These are phyloP conservation scores for Harringtonia aguacate DNA, from an alignment of 2,329 filamentous ascomycete species.

Conservation along the genomic window DNA sequence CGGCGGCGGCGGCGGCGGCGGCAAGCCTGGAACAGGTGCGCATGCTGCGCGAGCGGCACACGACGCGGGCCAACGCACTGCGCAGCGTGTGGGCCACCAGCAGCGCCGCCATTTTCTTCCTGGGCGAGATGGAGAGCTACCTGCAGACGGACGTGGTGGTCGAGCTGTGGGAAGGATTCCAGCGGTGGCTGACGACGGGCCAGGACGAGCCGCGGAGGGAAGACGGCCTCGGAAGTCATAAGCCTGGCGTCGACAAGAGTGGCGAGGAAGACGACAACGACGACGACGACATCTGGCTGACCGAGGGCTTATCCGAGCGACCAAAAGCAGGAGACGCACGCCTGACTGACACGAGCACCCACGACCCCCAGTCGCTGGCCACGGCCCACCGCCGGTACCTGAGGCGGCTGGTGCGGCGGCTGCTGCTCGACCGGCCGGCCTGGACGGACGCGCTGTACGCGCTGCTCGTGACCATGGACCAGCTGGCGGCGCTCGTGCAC, in stretches of 20 bases:
- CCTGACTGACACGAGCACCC: slow-evolving; percentile 7
- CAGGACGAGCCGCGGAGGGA: slow-evolving; percentile 18
- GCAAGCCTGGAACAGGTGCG: slow-evolving; percentile 29
- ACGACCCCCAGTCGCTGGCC: slow-evolving; percentile 76
- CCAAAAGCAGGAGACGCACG: background rate
- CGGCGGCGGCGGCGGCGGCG: slow-evolving; percentile 46
- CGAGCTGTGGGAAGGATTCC: slow-evolving; percentile 70
- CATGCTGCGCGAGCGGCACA: slow-evolving; percentile 53
- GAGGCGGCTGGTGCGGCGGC: slow-evolving; percentile 50
- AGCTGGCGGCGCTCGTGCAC: slow-evolving; percentile 64
- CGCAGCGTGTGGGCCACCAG: slow-evolving; percentile 84
- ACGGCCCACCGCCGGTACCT: slow-evolving; percentile 73
- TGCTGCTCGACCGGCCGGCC: slow-evolving; percentile 52
- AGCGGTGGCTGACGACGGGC: slow-evolving; percentile 55
- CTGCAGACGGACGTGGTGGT: slow-evolving; percentile 83
- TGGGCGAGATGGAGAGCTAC: slow-evolving; percentile 79
- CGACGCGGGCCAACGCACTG: slow-evolving; percentile 54
- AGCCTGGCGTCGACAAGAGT: background rate
- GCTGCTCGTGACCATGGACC: slow-evolving; percentile 66
- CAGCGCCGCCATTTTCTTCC: slow-evolving; percentile 77
- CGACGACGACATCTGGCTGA: slow-evolving; percentile 31
- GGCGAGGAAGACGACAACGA: background rate
- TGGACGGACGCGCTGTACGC: slow-evolving; percentile 58
- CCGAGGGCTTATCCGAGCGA: slow-evolving; percentile 5
- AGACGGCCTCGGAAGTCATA: background rate